Evolutionary conservation across 2,329 filamentous ascomycete species (phyloP).

Genomic region (Paraphoma sp.): DNA sequence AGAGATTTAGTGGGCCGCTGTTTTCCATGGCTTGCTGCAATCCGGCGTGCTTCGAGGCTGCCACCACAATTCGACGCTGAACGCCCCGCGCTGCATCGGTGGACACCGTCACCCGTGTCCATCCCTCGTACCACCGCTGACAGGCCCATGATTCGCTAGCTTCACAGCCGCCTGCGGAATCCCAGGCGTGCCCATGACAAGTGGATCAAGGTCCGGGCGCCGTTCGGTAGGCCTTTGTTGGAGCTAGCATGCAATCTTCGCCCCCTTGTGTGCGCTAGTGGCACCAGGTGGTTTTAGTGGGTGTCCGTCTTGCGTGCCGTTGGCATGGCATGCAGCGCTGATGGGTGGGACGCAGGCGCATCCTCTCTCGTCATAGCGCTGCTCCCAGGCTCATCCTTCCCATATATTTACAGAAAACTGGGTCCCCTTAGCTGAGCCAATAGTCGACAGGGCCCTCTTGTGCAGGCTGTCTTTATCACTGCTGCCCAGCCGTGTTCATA

Average conservation of each 20-base stretch:
- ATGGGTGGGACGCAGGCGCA: slow-evolving; percentile 39
- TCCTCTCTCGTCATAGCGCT: slow-evolving; percentile 48
- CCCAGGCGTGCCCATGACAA: slow-evolving; percentile 28
- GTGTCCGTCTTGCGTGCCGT: slow-evolving; percentile 30
- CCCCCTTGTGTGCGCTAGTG: slow-evolving; percentile 14
- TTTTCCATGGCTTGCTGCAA: slow-evolving; percentile 7
- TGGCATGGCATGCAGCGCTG: slow-evolving; percentile 34
- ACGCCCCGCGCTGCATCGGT: slow-evolving; percentile 3
- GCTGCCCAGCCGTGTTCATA: slow-evolving; percentile 44
- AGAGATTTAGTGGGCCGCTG: slow-evolving; percentile 14
- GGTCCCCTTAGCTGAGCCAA: slow-evolving; percentile 33
- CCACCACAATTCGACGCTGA: slow-evolving; percentile 27
- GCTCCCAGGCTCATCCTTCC: slow-evolving; percentile 42
- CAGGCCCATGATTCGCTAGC: slow-evolving; percentile 23
- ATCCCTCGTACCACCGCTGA: slow-evolving; percentile 3
- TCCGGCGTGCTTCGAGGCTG: slow-evolving; percentile 28
- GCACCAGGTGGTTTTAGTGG: slow-evolving; percentile 29
- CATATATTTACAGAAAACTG: slow-evolving; percentile 47
- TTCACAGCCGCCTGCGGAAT: slow-evolving; percentile 31
- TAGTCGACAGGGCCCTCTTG: slow-evolving; percentile 24
- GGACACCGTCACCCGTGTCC: not conserved
- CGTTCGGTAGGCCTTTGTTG: slow-evolving; percentile 32
- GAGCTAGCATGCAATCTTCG: slow-evolving; percentile 16
- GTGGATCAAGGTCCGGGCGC: slow-evolving; percentile 31
- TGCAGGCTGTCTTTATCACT: slow-evolving; percentile 36